These are phyloP conservation scores for Lactifluus subvellereus DNA, from an alignment of 768 basidiomycete species.

Conservation along the genomic window DNA sequence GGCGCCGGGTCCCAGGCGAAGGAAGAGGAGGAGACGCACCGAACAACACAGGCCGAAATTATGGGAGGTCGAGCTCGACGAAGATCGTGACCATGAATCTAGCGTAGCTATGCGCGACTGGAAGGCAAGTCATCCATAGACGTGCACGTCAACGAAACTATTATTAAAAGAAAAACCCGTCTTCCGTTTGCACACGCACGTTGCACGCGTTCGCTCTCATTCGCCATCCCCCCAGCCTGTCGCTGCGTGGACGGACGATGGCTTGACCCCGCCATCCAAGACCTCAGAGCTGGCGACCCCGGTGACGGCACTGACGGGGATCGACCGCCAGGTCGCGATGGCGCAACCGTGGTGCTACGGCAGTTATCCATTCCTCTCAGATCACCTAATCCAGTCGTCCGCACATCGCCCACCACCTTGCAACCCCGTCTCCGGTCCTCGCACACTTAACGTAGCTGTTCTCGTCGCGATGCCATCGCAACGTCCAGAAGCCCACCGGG, in stretches of 20 bases:
- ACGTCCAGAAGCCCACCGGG: not conserved
- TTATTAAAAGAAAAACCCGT: not conserved
- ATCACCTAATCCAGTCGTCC: not conserved
- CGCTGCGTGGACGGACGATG: constrained; percentile 12
- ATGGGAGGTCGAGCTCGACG: constrained; percentile 17
- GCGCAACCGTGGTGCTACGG: constrained; percentile 6
- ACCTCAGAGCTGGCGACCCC: not conserved
- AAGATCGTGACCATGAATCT: not conserved
- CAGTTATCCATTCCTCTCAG: not conserved
- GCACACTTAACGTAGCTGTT: constrained; percentile 14
- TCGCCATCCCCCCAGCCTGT: constrained; percentile 6
- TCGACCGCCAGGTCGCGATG: not conserved
- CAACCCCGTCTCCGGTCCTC: not conserved
- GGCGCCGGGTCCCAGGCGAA: too few species aligned
- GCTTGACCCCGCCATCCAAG: not conserved
- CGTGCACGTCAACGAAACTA: not conserved
- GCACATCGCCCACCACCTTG: not conserved
- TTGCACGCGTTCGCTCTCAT: too few species aligned
- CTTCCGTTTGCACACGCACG: too few species aligned
- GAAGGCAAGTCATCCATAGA: constrained; percentile 6
- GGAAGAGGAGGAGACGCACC: too few species aligned
- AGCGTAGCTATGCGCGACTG: constrained; percentile 1
- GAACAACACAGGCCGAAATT: constrained; percentile 2
- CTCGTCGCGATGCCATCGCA: constrained; percentile 22
- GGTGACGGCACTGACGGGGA: too few species aligned